A percentile compares a stretch with the other conserved stretches of the same genome.
These are phyloP conservation scores for Blastocladiella britannica DNA, from an alignment of 192 early-diverging fungal genomes.

Conservation along the genomic window DNA sequence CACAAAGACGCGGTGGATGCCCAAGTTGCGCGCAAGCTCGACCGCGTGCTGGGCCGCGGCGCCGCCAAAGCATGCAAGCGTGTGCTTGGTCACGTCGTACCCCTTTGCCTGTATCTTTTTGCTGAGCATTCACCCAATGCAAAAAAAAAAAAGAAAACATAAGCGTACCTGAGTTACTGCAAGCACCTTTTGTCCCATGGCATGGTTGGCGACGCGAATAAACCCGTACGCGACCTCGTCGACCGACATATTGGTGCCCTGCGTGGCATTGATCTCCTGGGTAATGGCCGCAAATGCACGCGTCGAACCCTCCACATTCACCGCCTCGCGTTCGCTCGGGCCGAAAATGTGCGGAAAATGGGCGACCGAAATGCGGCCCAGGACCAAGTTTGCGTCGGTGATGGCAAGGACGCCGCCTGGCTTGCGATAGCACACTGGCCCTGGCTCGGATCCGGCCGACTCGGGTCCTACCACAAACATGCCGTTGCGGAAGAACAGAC, in stretches of 20 bases:
- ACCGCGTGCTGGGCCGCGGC: conserved; percentile 93
- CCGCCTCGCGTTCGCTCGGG: conserved; percentile 48
- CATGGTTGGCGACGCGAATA: conserved; percentile 85
- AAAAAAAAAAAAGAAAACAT: too few relatives aligned
- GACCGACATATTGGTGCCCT: conserved; percentile 26
- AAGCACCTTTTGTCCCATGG: conserved; percentile 87
- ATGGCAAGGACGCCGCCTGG: conserved; percentile 80
- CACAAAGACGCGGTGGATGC: conserved; percentile 66
- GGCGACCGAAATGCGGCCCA: conserved; percentile 62
- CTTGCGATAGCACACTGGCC: conserved; percentile 85
- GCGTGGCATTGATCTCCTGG: conserved; percentile 31
- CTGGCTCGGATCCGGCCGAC: conserved; percentile 83
- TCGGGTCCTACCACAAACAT: conserved; percentile 85
- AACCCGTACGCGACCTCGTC: conserved; percentile 89
- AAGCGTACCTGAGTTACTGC: conserved; percentile 83
- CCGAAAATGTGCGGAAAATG: conserved; percentile 96
- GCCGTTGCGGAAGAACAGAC: conserved; percentile 77
- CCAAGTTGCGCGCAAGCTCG: conserved; percentile 67
- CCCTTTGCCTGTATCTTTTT: too few relatives aligned
- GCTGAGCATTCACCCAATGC: too few relatives aligned
- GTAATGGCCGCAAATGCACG: conserved; percentile 44
- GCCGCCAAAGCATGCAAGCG: conserved; percentile 81
- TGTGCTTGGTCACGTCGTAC: conserved; percentile 61
- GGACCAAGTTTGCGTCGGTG: conserved; percentile 80
- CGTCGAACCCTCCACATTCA: conserved; percentile 43